phyloP scores from a whole-genome alignment of 1,284 basidiomycete species.

The Meira miltonrushii region DNA sequence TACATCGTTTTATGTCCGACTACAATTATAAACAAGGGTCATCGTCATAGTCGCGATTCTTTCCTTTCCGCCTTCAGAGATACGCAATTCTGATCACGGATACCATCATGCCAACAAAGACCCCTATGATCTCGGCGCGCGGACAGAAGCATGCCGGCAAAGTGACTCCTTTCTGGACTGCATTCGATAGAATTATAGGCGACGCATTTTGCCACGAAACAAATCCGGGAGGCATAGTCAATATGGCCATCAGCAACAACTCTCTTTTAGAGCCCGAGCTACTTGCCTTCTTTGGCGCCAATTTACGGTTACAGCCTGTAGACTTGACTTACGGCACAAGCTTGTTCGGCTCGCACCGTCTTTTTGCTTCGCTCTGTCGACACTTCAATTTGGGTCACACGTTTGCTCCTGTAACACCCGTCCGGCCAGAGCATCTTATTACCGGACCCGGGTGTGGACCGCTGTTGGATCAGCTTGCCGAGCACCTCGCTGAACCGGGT shows the following conservation, averaged over 20 bases:
- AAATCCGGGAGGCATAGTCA: slow-evolving; percentile 19
- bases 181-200: slow-evolving; percentile 19
- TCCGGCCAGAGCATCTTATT: slow-evolving; percentile 17
- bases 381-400: slow-evolving; percentile 15
- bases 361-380: slow-evolving; percentile 18
- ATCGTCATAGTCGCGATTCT: no score
- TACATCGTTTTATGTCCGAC: no score
- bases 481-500: slow-evolving; percentile 17
- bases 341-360: slow-evolving; percentile 21
- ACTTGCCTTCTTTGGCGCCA: slow-evolving; percentile 15
- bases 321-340: slow-evolving; percentile 21
- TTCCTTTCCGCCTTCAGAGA: no score
- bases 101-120: no score
- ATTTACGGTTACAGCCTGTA: slow-evolving; percentile 10
- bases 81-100: no score
- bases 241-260: slow-evolving; percentile 30
- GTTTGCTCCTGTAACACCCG: slow-evolving; percentile 15
- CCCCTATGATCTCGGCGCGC: slow-evolving; percentile 9
- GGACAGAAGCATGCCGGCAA: slow-evolving; percentile 8
- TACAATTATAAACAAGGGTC: no score
- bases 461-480: slow-evolving; percentile 22
- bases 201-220: slow-evolving; percentile 13
- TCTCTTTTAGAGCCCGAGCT: slow-evolving; percentile 20
- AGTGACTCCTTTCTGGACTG: slow-evolving; percentile 18
- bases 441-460: slow-evolving; percentile 21